Evolutionary conservation across 169 alveolate species (phyloP), one percentile per base, ranked within the genome.

Genomic region (Plasmodium cynomolgi): DNA sequence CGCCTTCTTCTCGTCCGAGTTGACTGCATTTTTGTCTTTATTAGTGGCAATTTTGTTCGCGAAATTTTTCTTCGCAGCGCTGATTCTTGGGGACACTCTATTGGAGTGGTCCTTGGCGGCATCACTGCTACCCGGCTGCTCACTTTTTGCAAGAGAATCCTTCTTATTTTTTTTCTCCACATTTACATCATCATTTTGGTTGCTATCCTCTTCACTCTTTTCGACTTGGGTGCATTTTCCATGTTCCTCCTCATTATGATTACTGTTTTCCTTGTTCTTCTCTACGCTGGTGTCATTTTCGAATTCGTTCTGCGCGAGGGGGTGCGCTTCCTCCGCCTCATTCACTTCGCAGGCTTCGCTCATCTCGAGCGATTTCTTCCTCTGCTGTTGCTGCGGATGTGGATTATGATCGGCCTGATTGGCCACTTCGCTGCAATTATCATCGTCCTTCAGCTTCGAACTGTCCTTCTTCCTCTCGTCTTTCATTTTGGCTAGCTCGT

Each of bases 131-230:
- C 54, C 37, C 7, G 74, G 33, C 1, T 83, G 41, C 20, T 71
- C n/a, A 73, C 56, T 47, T n/a, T 41, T 81, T 34, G 31, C 31
- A 81, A 1, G 17, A 54, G 11, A 11, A 7, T 44, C 90, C 33
- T 79, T 80, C 23, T 81, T 91, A 33, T 71, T 91, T 47, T 81
- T 91, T 29, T 34, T 81, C 26, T 91, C 91, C n/a, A 68, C 74
- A 17, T 81, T 73, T 68, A 31, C 73, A 9, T 85, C 93, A 85
- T 50, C 41, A 13, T 83, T 6, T 15, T 41, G 72, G 20, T n/a
- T 34, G 58, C 37, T 80, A 5, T 23, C 7, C 20, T 39, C 56
- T 15, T 85, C 58, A n/a, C 39, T n/a, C 29, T 68, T 68, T 23
- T 29, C 37, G 0, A 26, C 77, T 23, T 68, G 33, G 31, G 41